Conservation (phyloP, 768 basidiomycete genomes). For the Kwoniella europaea region DNA sequence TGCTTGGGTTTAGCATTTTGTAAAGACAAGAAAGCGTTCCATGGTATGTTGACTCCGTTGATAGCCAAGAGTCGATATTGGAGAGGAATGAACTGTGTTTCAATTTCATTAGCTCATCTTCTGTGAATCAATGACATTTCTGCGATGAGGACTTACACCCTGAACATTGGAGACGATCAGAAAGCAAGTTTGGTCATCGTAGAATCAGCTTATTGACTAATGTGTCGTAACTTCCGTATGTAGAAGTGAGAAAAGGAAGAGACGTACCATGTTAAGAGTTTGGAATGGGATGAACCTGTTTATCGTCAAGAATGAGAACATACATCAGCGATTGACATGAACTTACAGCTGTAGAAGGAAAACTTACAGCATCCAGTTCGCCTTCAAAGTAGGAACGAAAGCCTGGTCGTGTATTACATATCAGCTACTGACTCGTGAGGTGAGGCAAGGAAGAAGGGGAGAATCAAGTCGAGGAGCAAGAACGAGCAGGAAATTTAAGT, state of each 20-base stretch:
- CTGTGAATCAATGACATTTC: no score
- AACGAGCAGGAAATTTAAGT: no score
- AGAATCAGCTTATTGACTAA: no score
- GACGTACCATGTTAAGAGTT: constrained; percentile 50
- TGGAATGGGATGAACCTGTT: constrained; percentile 56
- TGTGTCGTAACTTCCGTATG: no score
- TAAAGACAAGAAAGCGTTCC: constrained; percentile 54
- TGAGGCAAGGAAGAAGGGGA: background rate
- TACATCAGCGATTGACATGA: no score
- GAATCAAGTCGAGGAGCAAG: background rate
- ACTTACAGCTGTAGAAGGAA: no score
- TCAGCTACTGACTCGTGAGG: background rate
- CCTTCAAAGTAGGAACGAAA: constrained; percentile 52
- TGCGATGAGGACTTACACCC: constrained; percentile 13
- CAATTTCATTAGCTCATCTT: background rate
- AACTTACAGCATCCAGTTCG: constrained; percentile 54
- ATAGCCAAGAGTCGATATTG: constrained; percentile 49
- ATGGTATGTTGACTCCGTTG: constrained; percentile 56
- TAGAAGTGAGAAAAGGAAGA: background rate
- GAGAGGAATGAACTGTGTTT: constrained; percentile 49
- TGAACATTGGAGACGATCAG: background rate
- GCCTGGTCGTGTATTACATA: constrained; percentile 18
- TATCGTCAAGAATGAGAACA: no score
- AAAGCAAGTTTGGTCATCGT: background rate
- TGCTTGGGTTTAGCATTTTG: constrained; percentile 45